Conservation (phyloP, 345 rosid species). For the Physaria fendleri region DNA sequence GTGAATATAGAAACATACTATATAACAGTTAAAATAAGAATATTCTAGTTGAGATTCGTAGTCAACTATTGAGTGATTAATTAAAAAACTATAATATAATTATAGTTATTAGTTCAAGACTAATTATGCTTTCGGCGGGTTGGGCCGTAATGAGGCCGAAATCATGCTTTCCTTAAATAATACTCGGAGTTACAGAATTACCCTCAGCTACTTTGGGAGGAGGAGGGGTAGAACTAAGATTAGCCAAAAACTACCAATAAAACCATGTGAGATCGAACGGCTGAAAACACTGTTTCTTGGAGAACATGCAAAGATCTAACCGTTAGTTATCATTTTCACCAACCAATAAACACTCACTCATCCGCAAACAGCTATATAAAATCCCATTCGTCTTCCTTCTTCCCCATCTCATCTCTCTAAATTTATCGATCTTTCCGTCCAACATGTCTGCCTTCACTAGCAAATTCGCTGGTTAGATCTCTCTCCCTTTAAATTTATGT, state of each 20-base stretch:
- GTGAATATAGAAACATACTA: not conserved
- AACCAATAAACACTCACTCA: slow-evolving; percentile 7
- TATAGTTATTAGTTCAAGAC: not conserved
- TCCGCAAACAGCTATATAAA: slow-evolving; percentile 25
- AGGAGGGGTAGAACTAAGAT: slow-evolving; percentile 5
- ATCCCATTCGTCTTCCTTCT: not conserved
- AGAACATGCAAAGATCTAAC: slow-evolving; percentile 29
- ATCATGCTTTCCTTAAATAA: not conserved
- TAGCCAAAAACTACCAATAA: slow-evolving; percentile 14
- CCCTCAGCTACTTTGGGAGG: not conserved
- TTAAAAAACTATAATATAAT: not conserved
- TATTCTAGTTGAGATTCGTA: slow-evolving; percentile 13
- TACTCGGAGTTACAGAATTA: not conserved
- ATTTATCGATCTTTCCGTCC: not conserved
- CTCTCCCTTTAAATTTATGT: not conserved
- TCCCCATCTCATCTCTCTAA: not conserved
- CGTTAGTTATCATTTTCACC: slow-evolving; percentile 11
- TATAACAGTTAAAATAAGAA: not conserved
- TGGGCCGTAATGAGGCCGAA: slow-evolving; percentile 8
- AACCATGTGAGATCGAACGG: slow-evolving; percentile 35
- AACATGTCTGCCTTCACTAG: slow-evolving; percentile 71
- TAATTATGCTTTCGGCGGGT: too few species aligned
- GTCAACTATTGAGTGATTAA: slow-evolving; percentile 10
- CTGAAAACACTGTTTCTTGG: slow-evolving; percentile 21
- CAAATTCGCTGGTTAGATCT: slow-evolving; percentile 64